Percentiles rank a stretch among this genome's conserved stretches.
These are phyloP conservation scores for Colletotrichum tropicale DNA, from an alignment of 2,329 filamentous ascomycete genomes.

Conservation along the genomic window DNA sequence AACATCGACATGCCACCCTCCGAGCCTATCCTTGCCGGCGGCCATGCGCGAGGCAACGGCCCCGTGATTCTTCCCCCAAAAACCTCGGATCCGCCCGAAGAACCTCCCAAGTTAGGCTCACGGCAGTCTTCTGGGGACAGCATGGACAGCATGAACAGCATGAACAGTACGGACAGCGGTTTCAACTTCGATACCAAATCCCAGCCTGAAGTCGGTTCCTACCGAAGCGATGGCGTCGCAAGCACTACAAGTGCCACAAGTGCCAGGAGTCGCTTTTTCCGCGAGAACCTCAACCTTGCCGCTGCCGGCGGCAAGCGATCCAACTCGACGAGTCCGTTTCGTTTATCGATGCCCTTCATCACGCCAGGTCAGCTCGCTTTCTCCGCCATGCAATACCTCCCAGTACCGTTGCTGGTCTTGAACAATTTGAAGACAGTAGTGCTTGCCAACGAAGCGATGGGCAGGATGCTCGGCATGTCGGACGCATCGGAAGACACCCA, in stretches of 20 bases:
- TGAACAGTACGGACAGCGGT: background rate
- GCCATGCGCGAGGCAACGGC: background rate
- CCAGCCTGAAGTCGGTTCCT: background rate
- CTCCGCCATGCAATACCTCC: constrained; percentile 74
- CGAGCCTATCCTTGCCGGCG: background rate
- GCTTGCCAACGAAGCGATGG: constrained; percentile 78
- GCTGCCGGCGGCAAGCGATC: constrained; percentile 30
- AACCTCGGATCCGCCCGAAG: background rate
- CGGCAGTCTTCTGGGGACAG: background rate
- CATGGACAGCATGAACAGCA: background rate
- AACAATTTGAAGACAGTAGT: constrained; percentile 72
- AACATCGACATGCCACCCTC: constrained; percentile 11
- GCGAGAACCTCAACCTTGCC: constrained; percentile 29
- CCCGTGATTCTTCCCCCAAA: background rate
- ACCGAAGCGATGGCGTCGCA: background rate
- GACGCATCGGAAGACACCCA: constrained; percentile 43
- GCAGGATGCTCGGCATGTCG: constrained; percentile 65
- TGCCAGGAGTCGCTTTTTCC: constrained; percentile 38
- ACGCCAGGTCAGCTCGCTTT: constrained; percentile 64
- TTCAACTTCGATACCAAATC: constrained; percentile 4
- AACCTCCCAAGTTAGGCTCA: background rate
- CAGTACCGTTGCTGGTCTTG: constrained; percentile 73
- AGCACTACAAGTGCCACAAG: constrained; percentile 20
- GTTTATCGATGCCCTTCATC: constrained; percentile 48
- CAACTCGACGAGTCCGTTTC: constrained; percentile 39